Conservation (phyloP, 441 rosid genomes). For the Corymbia citriodora region DNA sequence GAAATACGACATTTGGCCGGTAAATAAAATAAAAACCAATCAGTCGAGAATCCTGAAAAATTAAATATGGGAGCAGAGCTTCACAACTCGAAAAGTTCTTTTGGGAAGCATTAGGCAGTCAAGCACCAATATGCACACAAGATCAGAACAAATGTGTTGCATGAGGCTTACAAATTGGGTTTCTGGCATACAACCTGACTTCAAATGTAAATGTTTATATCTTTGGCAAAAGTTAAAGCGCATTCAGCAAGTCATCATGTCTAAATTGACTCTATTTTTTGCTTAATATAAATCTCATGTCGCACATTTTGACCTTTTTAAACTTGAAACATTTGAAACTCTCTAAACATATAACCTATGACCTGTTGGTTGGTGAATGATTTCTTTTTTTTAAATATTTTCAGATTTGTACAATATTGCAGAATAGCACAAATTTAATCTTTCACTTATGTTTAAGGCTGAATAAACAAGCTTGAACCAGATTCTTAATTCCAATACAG, state of each 20-base stretch:
- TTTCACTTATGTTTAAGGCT: neutral
- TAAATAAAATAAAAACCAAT: neutral
- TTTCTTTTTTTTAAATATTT: neutral
- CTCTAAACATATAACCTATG: too few species aligned
- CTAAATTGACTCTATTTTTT: too few species aligned
- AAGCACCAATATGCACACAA: neutral
- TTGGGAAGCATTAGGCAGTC: neutral
- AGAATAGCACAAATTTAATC: neutral
- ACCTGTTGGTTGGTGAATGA: too few species aligned
- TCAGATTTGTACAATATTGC: neutral
- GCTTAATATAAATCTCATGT: too few species aligned
- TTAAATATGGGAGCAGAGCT: neutral
- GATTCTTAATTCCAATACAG: neutral
- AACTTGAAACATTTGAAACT: too few species aligned
- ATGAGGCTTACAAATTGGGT: neutral
- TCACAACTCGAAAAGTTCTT: neutral
- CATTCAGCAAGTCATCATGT: too few species aligned
- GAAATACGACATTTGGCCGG: neutral
- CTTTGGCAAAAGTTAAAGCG: neutral
- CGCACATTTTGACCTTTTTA: too few species aligned
- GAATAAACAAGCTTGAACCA: neutral
- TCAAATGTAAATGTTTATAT: neutral
- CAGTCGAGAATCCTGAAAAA: neutral
- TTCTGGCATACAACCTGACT: neutral
- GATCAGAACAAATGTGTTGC: neutral